A percentile compares a stretch with the other conserved stretches of the same genome.
Evolutionary conservation across 768 basidiomycete genomes (phyloP).

Genomic region (Roridomyces roridus): DNA sequence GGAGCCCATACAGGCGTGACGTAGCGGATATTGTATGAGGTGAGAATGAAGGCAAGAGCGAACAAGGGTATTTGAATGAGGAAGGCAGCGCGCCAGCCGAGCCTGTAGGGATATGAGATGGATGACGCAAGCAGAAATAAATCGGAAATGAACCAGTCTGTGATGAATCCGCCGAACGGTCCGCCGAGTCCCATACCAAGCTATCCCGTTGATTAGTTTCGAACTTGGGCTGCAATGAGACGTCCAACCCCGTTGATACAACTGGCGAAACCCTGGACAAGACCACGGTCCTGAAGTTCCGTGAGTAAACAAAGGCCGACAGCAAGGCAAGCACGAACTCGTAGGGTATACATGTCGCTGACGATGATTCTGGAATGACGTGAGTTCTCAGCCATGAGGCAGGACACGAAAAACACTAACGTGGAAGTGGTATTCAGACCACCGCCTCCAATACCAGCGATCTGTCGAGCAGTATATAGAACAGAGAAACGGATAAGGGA

Average conservation of each 20-base stretch:
- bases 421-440: constrained; percentile 74
- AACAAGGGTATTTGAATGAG: constrained; percentile 77
- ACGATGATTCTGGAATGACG: constrained; percentile 60
- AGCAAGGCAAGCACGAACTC: constrained; percentile 47
- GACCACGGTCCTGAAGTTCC: constrained; percentile 61
- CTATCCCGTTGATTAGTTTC: no score
- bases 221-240: neutral
- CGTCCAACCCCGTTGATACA: constrained; percentile 73
- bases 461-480: constrained; percentile 39
- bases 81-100: constrained; percentile 87
- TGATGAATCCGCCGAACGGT: constrained; percentile 75
- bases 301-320: neutral
- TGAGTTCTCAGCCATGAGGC: neutral
- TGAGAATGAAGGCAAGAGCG: constrained; percentile 61
- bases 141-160: constrained; percentile 62
- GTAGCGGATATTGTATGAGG: constrained; percentile 65
- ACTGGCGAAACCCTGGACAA: constrained; percentile 73
- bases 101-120: constrained; percentile 40
- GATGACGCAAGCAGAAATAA: constrained; percentile 26
- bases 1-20: constrained; percentile 58
- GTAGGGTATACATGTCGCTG: constrained; percentile 81
- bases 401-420: constrained; percentile 42
- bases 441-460: constrained; percentile 82
- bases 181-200: constrained; percentile 83
- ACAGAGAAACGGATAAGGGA: neutral